Base-by-base conservation (phyloP, 108 stramenopile species). In the Pseudonitzschia delicatissima region DNA sequence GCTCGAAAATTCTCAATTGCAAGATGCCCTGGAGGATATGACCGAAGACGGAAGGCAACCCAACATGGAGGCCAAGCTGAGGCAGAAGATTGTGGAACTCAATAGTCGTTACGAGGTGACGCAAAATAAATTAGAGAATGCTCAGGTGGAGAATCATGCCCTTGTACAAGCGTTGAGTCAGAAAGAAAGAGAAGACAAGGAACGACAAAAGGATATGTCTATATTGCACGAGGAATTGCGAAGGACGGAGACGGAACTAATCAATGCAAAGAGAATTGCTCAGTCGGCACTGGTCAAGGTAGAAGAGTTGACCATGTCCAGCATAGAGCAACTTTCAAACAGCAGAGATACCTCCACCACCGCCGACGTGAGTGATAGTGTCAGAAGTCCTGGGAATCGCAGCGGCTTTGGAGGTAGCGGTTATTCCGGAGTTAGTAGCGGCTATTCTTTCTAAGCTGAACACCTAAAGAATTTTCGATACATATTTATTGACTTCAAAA, bases 251-350 rank as follows among this genome's bases (percentile, higher is more conserved):
- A 45, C 72, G 45, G 86, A 87, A 55, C 53, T 87, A 18, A 52
- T 71, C 42, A 77, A 85, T 58, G 84, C 86, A 34, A 84, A 86
- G 70, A 65, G 67, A 25, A 82, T 84, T 50, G 73, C 77, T 23
- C 58, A 61, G 45, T 66, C 72, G 8, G 80, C 79, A 25, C 51
- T 77, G 13, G 59, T 77, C 21, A 81, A 81, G 59, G 75, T 79
- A 3, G 78, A 82, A 45, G 73, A 81, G 49, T 29, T 74, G 60
- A 74, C 74, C 23, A 68, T 75, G 67, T 33, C 36, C 3, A 62
- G 40, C 53, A 68, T 75, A 31, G 60, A 64, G 47, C 63, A 73
- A 48, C 31, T 73, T 57, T 69, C 68, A 6, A 40, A 45, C 40
- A 26, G 7, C 12, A 12, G 53, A 17, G 53, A 55, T 15, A 9